Percentiles rank a stretch among this genome's conserved stretches.
These are phyloP conservation scores for Violaceomyces palustris DNA, from an alignment of 1,284 basidiomycete species.

Conservation along the genomic window DNA sequence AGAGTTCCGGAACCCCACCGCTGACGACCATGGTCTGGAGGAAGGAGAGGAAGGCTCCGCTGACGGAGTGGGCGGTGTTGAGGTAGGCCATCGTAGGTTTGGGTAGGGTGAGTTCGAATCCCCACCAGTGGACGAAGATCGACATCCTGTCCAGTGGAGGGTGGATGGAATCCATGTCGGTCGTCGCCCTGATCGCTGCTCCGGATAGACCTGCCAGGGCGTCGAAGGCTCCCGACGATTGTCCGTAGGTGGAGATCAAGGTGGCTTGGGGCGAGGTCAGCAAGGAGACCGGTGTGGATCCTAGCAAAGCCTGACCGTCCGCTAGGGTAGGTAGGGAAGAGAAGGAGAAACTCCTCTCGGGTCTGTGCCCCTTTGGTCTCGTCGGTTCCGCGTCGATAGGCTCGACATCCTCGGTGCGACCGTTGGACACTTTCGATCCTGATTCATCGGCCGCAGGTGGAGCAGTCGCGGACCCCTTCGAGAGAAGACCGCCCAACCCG, in stretches of 20 bases:
- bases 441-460: neutral
- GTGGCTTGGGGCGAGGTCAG: constrained; percentile 16
- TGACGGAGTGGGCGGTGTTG: constrained; percentile 38
- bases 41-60: constrained; percentile 38
- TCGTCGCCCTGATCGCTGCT: constrained; percentile 19
- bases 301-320: constrained; percentile 18
- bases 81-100: constrained; percentile 37
- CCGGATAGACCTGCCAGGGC: constrained; percentile 33
- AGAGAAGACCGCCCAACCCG: constrained; percentile 13
- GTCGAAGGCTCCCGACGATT: constrained; percentile 34
- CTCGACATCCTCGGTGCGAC: neutral
- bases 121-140: constrained; percentile 49
- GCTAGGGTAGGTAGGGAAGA: constrained; percentile 14
- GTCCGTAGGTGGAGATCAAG: constrained; percentile 9
- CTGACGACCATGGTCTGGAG: constrained; percentile 40
- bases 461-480: neutral
- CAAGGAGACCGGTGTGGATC: constrained; percentile 29
- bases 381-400: no score
- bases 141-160: constrained; percentile 44
- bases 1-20: constrained; percentile 41
- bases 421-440: neutral
- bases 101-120: constrained; percentile 46
- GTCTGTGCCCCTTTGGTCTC: no score
- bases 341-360: no score
- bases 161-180: constrained; percentile 27